Evolutionary conservation across 306 rosid genomes (phyloP).

Genomic region (Pterocarpus santalinus): DNA sequence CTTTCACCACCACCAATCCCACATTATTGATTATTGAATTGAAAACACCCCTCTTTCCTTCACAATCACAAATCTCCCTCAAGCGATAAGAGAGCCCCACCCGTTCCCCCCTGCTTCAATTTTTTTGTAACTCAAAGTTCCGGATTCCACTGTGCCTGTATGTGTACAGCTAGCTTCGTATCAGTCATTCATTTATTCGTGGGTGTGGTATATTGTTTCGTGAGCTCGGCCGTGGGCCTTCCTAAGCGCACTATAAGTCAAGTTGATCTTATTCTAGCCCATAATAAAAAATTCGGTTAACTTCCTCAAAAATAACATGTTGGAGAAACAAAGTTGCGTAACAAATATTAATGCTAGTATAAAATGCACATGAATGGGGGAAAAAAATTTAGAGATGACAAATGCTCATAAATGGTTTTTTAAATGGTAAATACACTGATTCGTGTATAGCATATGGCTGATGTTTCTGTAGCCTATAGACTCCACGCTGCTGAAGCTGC

Average conservation of each 20-base stretch:
- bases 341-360: too few relatives aligned
- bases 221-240: slow-evolving; percentile 83
- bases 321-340: too few relatives aligned
- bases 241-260: slow-evolving; percentile 87
- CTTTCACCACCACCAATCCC: too few relatives aligned
- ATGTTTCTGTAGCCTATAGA: slow-evolving; percentile 59
- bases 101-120: too few relatives aligned
- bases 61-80: too few relatives aligned
- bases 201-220: slow-evolving; percentile 87
- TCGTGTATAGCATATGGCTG: not conserved
- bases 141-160: not conserved
- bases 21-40: too few relatives aligned
- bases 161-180: slow-evolving; percentile 70
- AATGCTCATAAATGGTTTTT: not conserved
- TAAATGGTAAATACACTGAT: slow-evolving; percentile 19
- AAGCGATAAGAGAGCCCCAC: too few relatives aligned
- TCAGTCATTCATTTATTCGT: slow-evolving; percentile 89
- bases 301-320: too few relatives aligned
- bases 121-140: too few relatives aligned
- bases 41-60: too few relatives aligned
- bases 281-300: not conserved
- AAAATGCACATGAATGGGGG: too few relatives aligned
- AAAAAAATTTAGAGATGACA: too few relatives aligned
- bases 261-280: slow-evolving; percentile 48
- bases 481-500: slow-evolving; percentile 63